A percentile compares a stretch with the other conserved stretches of the same genome.
phyloP scores from a whole-genome alignment of 495 filamentous ascomycete species.

The Aspergillus sparsus region DNA sequence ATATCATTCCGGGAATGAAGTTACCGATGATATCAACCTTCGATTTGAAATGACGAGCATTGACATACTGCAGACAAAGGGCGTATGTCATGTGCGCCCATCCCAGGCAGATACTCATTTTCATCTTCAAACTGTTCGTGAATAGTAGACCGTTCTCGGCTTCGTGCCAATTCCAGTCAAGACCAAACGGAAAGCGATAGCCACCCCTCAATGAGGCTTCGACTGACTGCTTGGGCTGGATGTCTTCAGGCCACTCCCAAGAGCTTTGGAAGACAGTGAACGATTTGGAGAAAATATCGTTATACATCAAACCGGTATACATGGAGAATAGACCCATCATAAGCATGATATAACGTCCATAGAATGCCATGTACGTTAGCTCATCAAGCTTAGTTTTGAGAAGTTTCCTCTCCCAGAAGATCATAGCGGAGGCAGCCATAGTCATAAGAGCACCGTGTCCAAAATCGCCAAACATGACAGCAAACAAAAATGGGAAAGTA shows the following conservation, averaged over 20 bases:
- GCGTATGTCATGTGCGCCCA: slow-evolving; percentile 97
- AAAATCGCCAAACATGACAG: slow-evolving; percentile 98
- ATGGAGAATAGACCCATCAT: slow-evolving; percentile 98
- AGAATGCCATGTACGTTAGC: slow-evolving; percentile 96
- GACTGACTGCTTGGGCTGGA: slow-evolving; percentile 59
- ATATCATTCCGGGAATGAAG: slow-evolving; percentile 97
- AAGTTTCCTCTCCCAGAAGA: slow-evolving; percentile 89
- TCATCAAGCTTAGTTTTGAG: slow-evolving; percentile 86
- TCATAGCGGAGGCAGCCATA: slow-evolving; percentile 79
- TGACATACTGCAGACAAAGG: slow-evolving; percentile 87
- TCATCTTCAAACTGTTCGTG: slow-evolving; percentile 99
- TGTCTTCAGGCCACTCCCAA: slow-evolving; percentile 80
- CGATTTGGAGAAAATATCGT: slow-evolving; percentile 93
- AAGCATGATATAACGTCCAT: slow-evolving; percentile 95
- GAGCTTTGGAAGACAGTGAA: slow-evolving; percentile 84
- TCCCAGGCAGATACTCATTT: slow-evolving; percentile 92
- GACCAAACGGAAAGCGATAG: slow-evolving; percentile 90
- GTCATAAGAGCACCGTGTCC: slow-evolving; percentile 90
- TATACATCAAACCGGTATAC: slow-evolving; percentile 96
- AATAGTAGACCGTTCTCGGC: slow-evolving; percentile 93
- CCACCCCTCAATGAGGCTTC: slow-evolving; percentile 62
- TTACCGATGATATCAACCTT: slow-evolving; percentile 95
- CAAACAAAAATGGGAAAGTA: slow-evolving; percentile 97
- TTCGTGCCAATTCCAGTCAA: slow-evolving; percentile 97
- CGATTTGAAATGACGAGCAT: slow-evolving; percentile 90